Conservation (phyloP, 2,329 filamentous ascomycete genomes). For the Dactylonectria estremocensis region DNA sequence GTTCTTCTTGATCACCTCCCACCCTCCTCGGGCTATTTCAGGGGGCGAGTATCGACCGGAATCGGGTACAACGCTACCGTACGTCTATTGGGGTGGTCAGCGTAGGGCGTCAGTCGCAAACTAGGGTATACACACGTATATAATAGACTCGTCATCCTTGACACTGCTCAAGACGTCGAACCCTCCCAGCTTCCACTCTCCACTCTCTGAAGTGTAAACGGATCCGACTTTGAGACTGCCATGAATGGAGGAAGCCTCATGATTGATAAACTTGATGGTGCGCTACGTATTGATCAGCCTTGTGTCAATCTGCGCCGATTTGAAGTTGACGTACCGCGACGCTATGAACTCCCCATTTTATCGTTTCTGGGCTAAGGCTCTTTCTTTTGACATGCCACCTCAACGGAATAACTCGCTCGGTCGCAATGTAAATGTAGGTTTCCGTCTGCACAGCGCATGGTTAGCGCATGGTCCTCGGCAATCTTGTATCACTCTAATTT, state of each 20-base stretch:
- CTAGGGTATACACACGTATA: slow-evolving; percentile 73
- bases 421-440: slow-evolving; percentile 95
- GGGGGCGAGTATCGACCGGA: slow-evolving; percentile 88
- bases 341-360: slow-evolving; percentile 95
- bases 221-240: slow-evolving; percentile 89
- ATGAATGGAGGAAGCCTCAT: slow-evolving; percentile 92
- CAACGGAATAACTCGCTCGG: slow-evolving; percentile 88
- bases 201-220: slow-evolving; percentile 94
- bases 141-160: slow-evolving; percentile 94
- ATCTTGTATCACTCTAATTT: slow-evolving; percentile 13
- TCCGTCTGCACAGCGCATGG: slow-evolving; percentile 77
- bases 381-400: slow-evolving; percentile 92
- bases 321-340: slow-evolving; percentile 74
- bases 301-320: neutral
- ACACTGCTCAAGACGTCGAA: slow-evolving; percentile 95
- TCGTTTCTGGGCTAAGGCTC: slow-evolving; percentile 89
- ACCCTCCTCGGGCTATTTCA: slow-evolving; percentile 88
- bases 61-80: slow-evolving; percentile 90
- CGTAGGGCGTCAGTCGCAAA: neutral
- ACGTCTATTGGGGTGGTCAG: slow-evolving; percentile 70
- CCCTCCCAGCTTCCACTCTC: slow-evolving; percentile 96
- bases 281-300: slow-evolving; percentile 67
- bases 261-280: slow-evolving; percentile 96
- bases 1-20: slow-evolving; percentile 89
- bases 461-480: slow-evolving; percentile 41